Conservation (phyloP, 2,329 filamentous ascomycete species). For the Helotiales sp. region DNA sequence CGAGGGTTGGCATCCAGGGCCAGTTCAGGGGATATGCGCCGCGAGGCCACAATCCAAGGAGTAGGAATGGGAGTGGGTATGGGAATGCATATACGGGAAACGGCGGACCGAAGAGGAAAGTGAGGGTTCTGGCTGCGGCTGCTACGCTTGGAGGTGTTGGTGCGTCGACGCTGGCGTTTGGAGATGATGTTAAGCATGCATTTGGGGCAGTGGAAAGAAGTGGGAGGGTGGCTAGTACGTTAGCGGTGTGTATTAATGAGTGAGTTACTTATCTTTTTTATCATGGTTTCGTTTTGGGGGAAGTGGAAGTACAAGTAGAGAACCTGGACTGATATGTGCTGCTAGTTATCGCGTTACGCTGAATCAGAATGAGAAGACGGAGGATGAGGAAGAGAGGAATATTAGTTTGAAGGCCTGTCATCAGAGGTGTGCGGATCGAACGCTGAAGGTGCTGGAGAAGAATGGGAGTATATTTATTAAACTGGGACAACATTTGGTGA, state of each 20-base stretch:
- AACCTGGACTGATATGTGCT: background rate
- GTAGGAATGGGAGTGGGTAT: constrained; percentile 2
- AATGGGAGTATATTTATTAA: constrained; percentile 99
- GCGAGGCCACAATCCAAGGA: background rate
- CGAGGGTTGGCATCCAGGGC: constrained; percentile 8
- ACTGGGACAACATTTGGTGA: constrained; percentile 86
- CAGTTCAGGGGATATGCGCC: constrained; percentile 21
- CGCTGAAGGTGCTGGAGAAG: constrained; percentile 84
- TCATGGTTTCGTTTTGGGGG: background rate
- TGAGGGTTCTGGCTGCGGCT: constrained; percentile 30
- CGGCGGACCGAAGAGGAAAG: constrained; percentile 23
- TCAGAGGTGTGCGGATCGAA: constrained; percentile 88
- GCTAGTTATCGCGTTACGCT: constrained; percentile 84
- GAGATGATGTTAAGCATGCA: constrained; percentile 74
- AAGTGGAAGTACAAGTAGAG: background rate
- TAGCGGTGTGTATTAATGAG: constrained; percentile 89
- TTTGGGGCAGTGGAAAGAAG: constrained; percentile 79
- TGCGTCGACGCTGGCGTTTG: constrained; percentile 53
- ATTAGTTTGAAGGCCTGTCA: constrained; percentile 81
- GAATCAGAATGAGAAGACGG: constrained; percentile 66
- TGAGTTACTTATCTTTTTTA: constrained; percentile 59
- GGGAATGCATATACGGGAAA: constrained; percentile 19
- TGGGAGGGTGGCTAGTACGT: constrained; percentile 74
- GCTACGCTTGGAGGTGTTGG: constrained; percentile 36
- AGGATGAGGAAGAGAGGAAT: constrained; percentile 68